These are phyloP conservation scores for Podospora sp. DNA, from an alignment of 495 filamentous ascomycete species.

Conservation along the genomic window DNA sequence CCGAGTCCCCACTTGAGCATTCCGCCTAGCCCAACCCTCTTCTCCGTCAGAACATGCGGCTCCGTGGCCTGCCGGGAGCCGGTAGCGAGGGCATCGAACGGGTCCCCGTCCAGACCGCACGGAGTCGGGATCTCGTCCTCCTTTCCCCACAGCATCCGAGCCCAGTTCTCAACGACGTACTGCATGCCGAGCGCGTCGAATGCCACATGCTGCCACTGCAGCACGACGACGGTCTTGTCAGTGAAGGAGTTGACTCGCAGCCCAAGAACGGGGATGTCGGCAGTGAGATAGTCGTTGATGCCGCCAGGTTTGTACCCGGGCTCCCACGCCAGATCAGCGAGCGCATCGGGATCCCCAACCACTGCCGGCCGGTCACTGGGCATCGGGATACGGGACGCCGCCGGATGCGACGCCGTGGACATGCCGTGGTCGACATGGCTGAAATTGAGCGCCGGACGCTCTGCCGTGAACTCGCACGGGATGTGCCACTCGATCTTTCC, in stretches of 20 bases:
- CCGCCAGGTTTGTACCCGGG: slow-evolving; percentile 27
- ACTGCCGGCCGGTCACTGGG: slow-evolving; percentile 27
- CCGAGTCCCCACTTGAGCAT: slow-evolving; percentile 35
- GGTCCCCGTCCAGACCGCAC: slow-evolving; percentile 24
- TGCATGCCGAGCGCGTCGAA: slow-evolving; percentile 35
- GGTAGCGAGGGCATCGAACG: slow-evolving; percentile 22
- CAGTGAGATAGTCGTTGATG: slow-evolving; percentile 31
- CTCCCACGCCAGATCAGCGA: slow-evolving; percentile 31
- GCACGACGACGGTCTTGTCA: slow-evolving; percentile 35
- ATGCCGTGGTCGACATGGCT: slow-evolving; percentile 33
- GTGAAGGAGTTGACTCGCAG: slow-evolving; percentile 37
- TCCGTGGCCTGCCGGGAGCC: slow-evolving; percentile 22
- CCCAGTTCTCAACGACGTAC: slow-evolving; percentile 31
- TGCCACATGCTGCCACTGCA: slow-evolving; percentile 38
- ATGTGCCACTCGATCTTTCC: slow-evolving; percentile 50
- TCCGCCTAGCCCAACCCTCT: slow-evolving; percentile 28
- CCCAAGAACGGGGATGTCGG: slow-evolving; percentile 29
- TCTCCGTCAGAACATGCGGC: slow-evolving; percentile 21
- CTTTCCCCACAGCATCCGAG: slow-evolving; percentile 27
- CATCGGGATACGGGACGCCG: slow-evolving; percentile 35
- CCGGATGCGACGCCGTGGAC: slow-evolving; percentile 35
- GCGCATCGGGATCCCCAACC: slow-evolving; percentile 29
- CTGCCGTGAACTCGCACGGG: slow-evolving; percentile 37
- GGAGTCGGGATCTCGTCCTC: slow-evolving; percentile 28
- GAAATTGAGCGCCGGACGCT: slow-evolving; percentile 40